These are phyloP conservation scores for Pseudogymnoascus sp. DNA, from an alignment of 2,329 filamentous ascomycete species.

Conservation along the genomic window DNA sequence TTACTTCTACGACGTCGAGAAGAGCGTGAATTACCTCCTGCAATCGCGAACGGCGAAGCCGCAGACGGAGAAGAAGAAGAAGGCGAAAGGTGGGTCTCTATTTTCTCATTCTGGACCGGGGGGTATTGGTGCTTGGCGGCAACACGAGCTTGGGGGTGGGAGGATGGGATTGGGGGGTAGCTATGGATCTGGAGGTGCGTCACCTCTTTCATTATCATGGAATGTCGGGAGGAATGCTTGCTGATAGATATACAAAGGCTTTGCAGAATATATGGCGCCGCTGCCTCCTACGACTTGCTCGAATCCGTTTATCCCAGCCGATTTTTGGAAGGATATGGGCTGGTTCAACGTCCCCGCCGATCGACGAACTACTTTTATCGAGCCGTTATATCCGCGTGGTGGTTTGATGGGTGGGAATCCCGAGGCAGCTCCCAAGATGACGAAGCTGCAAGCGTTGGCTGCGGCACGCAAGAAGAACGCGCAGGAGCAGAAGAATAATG, in stretches of 20 bases:
- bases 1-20: conserved; percentile 89
- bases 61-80: conserved; percentile 31
- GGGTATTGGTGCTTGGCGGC: background rate
- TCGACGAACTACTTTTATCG: conserved; percentile 58
- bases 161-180: background rate
- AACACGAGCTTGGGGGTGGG: background rate
- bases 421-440: conserved; percentile 60
- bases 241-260: background rate
- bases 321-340: conserved; percentile 76
- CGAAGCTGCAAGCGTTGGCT: conserved; percentile 85
- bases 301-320: conserved; percentile 38
- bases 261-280: conserved; percentile 6
- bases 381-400: conserved; percentile 49
- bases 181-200: conserved; percentile 22
- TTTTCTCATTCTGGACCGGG: conserved; percentile 17
- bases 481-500: conserved; percentile 45
- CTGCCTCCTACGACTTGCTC: conserved; percentile 15
- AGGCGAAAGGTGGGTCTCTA: conserved; percentile 26
- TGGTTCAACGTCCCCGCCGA: conserved; percentile 70
- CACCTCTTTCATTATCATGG: conserved; percentile 13
- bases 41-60: conserved; percentile 39
- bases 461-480: conserved; percentile 80
- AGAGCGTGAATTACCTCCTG: conserved; percentile 72
- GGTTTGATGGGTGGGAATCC: conserved; percentile 74
- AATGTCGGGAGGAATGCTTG: background rate